Evolutionary conservation across 768 basidiomycete species (phyloP).

Genomic region (Podaxis sp.): DNA sequence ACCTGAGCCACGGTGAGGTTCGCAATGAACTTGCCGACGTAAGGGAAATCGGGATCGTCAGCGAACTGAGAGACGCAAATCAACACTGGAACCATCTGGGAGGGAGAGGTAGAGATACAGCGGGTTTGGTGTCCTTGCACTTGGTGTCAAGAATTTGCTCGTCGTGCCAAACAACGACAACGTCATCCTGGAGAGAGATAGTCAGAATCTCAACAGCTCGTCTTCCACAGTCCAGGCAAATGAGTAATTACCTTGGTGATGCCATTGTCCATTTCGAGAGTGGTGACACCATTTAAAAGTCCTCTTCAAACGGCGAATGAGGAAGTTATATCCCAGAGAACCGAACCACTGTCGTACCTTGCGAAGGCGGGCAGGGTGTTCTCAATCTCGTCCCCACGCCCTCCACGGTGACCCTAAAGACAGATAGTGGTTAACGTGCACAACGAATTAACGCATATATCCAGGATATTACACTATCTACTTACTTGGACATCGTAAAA

Average conservation of each 20-base stretch:
- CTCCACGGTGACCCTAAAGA: conserved; percentile 69
- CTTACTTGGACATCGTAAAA: conserved; percentile 18
- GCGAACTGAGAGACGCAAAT: conserved; percentile 35
- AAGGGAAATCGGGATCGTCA: conserved; percentile 61
- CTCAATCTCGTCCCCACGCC: conserved; percentile 71
- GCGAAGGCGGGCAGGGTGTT: conserved; percentile 73
- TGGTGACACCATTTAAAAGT: conserved; percentile 69
- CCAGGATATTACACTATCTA: background rate
- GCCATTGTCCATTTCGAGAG: conserved; percentile 76
- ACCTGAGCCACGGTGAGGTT: conserved; percentile 77
- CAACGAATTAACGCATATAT: background rate
- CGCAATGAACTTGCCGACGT: conserved; percentile 73
- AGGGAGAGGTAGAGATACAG: conserved; percentile 31
- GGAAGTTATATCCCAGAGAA: background rate
- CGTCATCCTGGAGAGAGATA: conserved; percentile 51
- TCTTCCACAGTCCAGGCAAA: background rate
- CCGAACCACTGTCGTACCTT: conserved; percentile 42
- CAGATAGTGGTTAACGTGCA: background rate
- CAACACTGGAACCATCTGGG: background rate
- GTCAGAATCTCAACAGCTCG: background rate
- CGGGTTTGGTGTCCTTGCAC: conserved; percentile 65
- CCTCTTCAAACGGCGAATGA: conserved; percentile 41
- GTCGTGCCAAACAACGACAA: conserved; percentile 80
- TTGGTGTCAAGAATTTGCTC: conserved; percentile 58
- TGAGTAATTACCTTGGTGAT: conserved; percentile 53